Evolutionary conservation across 2,329 filamentous ascomycete genomes (phyloP).

Genomic region (Simplicillium aogashimaense): DNA sequence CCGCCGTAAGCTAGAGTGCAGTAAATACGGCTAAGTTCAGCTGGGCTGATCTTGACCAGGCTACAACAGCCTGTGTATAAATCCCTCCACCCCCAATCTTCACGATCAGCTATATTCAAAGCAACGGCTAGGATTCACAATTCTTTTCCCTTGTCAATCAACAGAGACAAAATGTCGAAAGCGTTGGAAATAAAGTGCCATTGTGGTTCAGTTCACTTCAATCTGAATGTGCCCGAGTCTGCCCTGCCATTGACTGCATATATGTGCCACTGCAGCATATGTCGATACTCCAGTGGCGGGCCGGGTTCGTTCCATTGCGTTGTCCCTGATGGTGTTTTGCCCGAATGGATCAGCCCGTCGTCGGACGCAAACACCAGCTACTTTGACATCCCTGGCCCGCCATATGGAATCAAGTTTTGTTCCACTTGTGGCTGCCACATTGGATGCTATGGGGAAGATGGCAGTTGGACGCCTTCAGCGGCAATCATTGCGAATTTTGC

Average conservation of each 20-base stretch:
- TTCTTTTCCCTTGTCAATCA: no score
- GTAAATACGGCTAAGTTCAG: no score
- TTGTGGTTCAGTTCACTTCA: conserved; percentile 33
- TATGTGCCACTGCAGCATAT: conserved; percentile 36
- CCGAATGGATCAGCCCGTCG: conserved; percentile 29
- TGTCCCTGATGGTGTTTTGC: conserved; percentile 22
- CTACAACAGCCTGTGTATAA: not conserved
- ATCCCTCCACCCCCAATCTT: no score
- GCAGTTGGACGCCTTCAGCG: conserved; percentile 26
- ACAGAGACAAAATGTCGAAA: conserved; percentile 11
- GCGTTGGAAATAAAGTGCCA: conserved; percentile 33
- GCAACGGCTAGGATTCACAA: no score
- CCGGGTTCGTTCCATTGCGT: conserved; percentile 30
- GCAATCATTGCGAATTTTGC: conserved; percentile 29
- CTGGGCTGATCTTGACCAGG: no score
- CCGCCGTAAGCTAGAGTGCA: no score
- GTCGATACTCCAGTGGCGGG: conserved; percentile 30
- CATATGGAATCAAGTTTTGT: conserved; percentile 31
- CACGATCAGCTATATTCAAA: no score
- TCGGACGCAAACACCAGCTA: conserved; percentile 22
- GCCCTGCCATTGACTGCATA: conserved; percentile 29
- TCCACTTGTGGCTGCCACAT: conserved; percentile 35
- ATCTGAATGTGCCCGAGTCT: conserved; percentile 24
- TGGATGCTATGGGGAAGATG: conserved; percentile 21
- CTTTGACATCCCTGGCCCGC: conserved; percentile 20